Conservation (phyloP, 108 stramenopile species). For the Pseudonitzschia multistriata region DNA sequence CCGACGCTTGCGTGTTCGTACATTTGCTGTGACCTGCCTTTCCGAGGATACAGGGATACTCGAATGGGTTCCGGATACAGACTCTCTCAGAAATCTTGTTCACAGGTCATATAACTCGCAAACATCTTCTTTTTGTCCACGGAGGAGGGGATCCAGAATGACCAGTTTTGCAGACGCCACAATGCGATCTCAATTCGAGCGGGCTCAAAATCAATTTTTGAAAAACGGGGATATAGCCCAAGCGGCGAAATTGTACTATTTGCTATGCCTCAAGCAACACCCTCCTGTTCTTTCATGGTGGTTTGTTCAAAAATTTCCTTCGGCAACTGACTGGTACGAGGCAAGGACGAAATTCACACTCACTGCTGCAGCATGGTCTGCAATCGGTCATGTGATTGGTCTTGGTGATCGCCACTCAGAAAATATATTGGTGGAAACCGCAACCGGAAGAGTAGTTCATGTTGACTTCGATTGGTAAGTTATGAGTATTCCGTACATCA, state of each 20-base stretch:
- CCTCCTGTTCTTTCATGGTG: conserved; percentile 95
- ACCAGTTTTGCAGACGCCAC: conserved; percentile 59
- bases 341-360: conserved; percentile 92
- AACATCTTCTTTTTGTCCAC: conserved; percentile 45
- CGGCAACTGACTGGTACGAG: conserved; percentile 95
- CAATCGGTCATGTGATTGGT: conserved; percentile 96
- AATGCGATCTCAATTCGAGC: conserved; percentile 56
- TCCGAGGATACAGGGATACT: conserved; percentile 97
- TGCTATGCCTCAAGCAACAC: conserved; percentile 54
- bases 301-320: conserved; percentile 90
- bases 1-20: conserved; percentile 60
- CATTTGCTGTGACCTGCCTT: conserved; percentile 96
- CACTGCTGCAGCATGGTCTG: conserved; percentile 86
- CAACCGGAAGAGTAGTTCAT: conserved; percentile 93
- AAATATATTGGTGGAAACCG: conserved; percentile 96
- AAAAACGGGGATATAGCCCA: conserved; percentile 57
- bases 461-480: conserved; percentile 97
- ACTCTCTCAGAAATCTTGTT: conserved; percentile 79
- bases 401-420: conserved; percentile 98
- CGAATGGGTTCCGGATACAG: conserved; percentile 97
- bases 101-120: conserved; percentile 78
- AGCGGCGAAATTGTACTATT: conserved; percentile 71
- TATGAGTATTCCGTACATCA: background rate
- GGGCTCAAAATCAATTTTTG: conserved; percentile 75
- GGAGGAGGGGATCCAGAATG: conserved; percentile 56